Conservation (phyloP, 495 filamentous ascomycete genomes). For the Xylona heveae region DNA sequence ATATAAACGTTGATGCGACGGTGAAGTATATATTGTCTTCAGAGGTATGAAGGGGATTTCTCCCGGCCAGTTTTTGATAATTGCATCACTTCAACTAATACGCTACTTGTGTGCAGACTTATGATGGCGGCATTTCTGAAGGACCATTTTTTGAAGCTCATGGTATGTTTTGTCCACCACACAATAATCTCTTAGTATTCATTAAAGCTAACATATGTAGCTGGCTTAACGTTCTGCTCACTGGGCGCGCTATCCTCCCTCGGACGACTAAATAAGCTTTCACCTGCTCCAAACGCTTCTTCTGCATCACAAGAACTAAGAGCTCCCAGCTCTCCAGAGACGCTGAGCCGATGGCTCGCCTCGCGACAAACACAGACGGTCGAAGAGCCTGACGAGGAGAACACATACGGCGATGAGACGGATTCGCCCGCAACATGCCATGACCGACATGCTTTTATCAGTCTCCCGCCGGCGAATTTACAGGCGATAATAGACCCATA, state of each 20-base stretch:
- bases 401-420: constrained; percentile 9
- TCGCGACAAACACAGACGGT: constrained; percentile 37
- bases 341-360: constrained; percentile 40
- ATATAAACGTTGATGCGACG: constrained; percentile 54
- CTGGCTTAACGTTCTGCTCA: constrained; percentile 76
- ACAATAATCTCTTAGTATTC: constrained; percentile 6
- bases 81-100: background rate
- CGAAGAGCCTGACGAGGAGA: constrained; percentile 25
- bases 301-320: constrained; percentile 1
- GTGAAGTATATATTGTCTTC: constrained; percentile 48
- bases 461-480: constrained; percentile 7
- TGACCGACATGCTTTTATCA: no score
- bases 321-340: constrained; percentile 16
- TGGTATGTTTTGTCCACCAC: constrained; percentile 27
- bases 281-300: background rate
- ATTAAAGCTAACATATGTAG: constrained; percentile 24
- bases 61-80: background rate
- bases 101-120: constrained; percentile 31
- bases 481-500: no score
- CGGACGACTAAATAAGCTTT: constrained; percentile 21
- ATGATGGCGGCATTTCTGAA: constrained; percentile 78
- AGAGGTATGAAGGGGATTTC: constrained; percentile 30
- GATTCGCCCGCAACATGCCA: constrained; percentile 10
- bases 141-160: constrained; percentile 70
- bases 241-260: constrained; percentile 55